Evolutionary conservation across 2,329 filamentous ascomycete species (phyloP), one percentile per base, ranked within the genome.

Genomic region (Passalora sequoiae): DNA sequence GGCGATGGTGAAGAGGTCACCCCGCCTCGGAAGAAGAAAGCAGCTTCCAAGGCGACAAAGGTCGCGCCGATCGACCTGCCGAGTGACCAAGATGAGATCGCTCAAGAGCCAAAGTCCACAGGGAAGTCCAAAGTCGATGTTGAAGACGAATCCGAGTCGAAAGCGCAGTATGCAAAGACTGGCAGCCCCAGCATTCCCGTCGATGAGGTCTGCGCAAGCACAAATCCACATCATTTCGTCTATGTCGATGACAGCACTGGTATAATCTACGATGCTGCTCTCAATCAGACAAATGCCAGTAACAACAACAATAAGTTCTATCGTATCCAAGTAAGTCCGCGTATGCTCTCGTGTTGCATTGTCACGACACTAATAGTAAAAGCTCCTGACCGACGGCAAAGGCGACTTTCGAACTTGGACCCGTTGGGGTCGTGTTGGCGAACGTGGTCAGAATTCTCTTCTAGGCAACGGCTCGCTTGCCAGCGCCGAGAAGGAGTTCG

Each of bases 231-330:
- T 20, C 44, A 45, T 9, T 55, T 56, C 8, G 86, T 94, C 22
- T 81, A 84, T 58, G 76, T 91, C 43, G 83, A 83, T 47, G 42
- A 50, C 8, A 66, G 75, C 1, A 65, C 75, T 28, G 78, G 80
- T 15, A 66, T 83, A 43, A 86, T 91, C 36, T 91, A 78, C 62
- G 87, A 94, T 60, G 86, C 84, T 0, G 81, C 84, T 0, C 70
- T 94, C 33, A 92, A 89, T 54, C 84, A 89, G 61, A 84, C 86
- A 8, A 85, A 88, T 53, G 70, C 84, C 0, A 67, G 70, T 0
- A 66, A 74, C 35, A 92, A 91, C 60, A 84, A 85, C 64, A 91
- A 92, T 64, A 92, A 92, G 54, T 91, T 89, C 62, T 91, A 89
- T 59, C 77, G 79, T 20, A 63, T 89, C 20, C 85, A 91, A 69